These are phyloP conservation scores for Cucumis cinereus DNA, from an alignment of 306 rosid species.

Conservation along the genomic window DNA sequence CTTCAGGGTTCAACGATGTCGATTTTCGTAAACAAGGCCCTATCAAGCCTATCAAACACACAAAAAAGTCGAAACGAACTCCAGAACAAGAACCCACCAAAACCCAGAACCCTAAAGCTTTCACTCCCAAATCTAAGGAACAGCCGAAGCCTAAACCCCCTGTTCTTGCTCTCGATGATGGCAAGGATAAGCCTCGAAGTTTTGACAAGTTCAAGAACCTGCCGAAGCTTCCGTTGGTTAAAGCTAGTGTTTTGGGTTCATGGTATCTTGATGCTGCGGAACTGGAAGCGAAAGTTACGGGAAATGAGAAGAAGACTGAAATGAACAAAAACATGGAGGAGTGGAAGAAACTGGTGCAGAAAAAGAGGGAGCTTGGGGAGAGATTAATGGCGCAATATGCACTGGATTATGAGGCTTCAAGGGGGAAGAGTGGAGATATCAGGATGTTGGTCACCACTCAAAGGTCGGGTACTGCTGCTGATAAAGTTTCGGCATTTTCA, in stretches of 20 bases:
- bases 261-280: constrained; percentile 74
- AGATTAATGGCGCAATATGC: constrained; percentile 74
- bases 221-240: constrained; percentile 69
- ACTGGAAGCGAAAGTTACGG: constrained; percentile 49
- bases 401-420: constrained; percentile 58
- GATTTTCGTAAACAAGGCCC: constrained; percentile 59
- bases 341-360: constrained; percentile 60
- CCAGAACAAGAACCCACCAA: constrained; percentile 8
- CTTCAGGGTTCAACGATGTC: constrained; percentile 81
- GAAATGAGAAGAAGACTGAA: constrained; percentile 42
- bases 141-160: constrained; percentile 45
- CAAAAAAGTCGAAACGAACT: constrained; percentile 19
- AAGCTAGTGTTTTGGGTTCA: constrained; percentile 44
- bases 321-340: constrained; percentile 33
- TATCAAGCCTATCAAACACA: constrained; percentile 22
- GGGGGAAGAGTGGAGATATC: constrained; percentile 79
- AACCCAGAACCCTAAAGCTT: neutral
- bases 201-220: constrained; percentile 40
- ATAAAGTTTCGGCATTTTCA: constrained; percentile 82
- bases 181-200: constrained; percentile 21
- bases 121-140: constrained; percentile 11
- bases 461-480: constrained; percentile 90
- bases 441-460: constrained; percentile 75
- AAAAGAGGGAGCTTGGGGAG: constrained; percentile 63
- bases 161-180: constrained; percentile 33